phyloP scores from a whole-genome alignment of 1,139 yeast genomes.

The Candida sanyaensis region DNA sequence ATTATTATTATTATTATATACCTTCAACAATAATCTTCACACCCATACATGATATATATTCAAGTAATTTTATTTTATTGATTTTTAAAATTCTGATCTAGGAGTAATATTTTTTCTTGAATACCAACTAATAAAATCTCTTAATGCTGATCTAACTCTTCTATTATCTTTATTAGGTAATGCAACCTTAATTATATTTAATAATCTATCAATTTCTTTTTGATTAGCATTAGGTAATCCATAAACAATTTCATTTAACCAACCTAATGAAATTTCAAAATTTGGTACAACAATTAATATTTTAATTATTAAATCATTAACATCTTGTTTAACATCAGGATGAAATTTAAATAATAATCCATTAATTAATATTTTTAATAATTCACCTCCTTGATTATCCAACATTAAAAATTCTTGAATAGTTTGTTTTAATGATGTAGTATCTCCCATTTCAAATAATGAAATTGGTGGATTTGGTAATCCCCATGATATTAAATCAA shows the following conservation, averaged over 20 bases:
- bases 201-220: conserved; percentile 64
- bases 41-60: no score
- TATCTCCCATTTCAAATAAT: conserved; percentile 50
- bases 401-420: conserved; percentile 41
- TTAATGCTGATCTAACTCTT: conserved; percentile 66
- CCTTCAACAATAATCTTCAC: no score
- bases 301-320: conserved; percentile 72
- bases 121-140: conserved; percentile 83
- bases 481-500: conserved; percentile 85
- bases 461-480: conserved; percentile 79
- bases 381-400: conserved; percentile 57
- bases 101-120: conserved; percentile 72
- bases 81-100: conserved; percentile 36
- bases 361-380: conserved; percentile 55
- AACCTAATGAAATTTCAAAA: conserved; percentile 45
- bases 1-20: no score
- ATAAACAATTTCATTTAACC: conserved; percentile 62
- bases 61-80: neutral
- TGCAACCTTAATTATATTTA: conserved; percentile 58
- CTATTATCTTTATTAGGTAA: conserved; percentile 71
- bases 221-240: conserved; percentile 64
- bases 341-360: conserved; percentile 78
- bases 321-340: conserved; percentile 69
- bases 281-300: conserved; percentile 56
- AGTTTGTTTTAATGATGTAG: conserved; percentile 46